These are phyloP conservation scores for Penicillium samsonianum DNA, from an alignment of 495 filamentous ascomycete species.

Conservation along the genomic window DNA sequence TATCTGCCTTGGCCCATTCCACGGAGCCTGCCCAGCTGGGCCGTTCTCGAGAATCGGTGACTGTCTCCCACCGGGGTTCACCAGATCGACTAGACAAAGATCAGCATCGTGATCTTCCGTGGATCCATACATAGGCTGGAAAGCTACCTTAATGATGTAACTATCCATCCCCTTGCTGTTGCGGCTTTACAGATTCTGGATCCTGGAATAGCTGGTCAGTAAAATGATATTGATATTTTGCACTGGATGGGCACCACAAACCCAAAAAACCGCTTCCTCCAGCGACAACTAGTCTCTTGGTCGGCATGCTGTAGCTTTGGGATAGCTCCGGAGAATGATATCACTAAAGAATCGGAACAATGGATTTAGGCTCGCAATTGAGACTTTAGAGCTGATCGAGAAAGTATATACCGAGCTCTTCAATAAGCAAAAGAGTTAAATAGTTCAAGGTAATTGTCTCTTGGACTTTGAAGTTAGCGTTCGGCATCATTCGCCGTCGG, in stretches of 20 bases:
- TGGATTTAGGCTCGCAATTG: not conserved
- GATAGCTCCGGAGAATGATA: conserved; percentile 40
- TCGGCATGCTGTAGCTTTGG: conserved; percentile 37
- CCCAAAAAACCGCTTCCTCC: conserved; percentile 94
- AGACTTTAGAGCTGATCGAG: not conserved
- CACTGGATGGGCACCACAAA: conserved; percentile 28
- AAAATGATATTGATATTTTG: conserved; percentile 2
- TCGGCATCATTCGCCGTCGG: conserved; percentile 4
- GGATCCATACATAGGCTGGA: not conserved
- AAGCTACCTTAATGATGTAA: conserved; percentile 79
- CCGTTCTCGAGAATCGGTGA: conserved; percentile 70
- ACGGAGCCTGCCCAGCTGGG: conserved; percentile 82
- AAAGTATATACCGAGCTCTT: not conserved
- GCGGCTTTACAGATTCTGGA: conserved; percentile 91
- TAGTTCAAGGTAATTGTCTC: not conserved
- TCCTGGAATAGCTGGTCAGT: conserved; percentile 45
- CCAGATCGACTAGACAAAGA: conserved; percentile 72
- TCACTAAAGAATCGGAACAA: conserved; percentile 46
- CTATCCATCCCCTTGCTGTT: conserved; percentile 77
- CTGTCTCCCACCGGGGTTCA: conserved; percentile 75
- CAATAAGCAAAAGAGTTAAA: not conserved
- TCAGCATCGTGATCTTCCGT: not conserved
- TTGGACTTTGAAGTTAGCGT: not conserved
- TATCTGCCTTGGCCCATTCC: conserved; percentile 83
- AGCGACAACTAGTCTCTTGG: conserved; percentile 80